Percentiles rank a stretch among this genome's conserved stretches.
These are phyloP conservation scores for Candida caryicola DNA, from an alignment of 805 yeast species.

Conservation along the genomic window DNA sequence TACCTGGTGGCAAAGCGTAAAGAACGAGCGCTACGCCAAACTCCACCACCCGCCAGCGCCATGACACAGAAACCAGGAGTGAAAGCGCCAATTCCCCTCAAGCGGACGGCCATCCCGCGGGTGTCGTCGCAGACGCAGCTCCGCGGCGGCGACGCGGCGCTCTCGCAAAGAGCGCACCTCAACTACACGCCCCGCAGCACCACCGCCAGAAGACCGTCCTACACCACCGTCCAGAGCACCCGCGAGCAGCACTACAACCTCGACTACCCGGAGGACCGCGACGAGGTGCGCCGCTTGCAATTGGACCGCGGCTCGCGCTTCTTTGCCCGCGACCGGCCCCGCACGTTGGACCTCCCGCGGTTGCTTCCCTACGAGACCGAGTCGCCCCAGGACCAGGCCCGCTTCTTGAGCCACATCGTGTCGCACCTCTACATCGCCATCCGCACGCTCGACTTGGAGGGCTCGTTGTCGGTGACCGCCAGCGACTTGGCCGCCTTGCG, in stretches of 20 bases:
- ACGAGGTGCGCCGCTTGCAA: slow-evolving; percentile 23
- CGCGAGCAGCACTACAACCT: slow-evolving; percentile 40
- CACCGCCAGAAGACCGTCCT: slow-evolving; percentile 18
- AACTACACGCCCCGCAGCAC: not conserved
- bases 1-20: too few species aligned
- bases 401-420: slow-evolving; percentile 75
- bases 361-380: slow-evolving; percentile 77
- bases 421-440: slow-evolving; percentile 77
- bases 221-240: slow-evolving; percentile 15
- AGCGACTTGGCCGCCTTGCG: slow-evolving; percentile 56
- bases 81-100: slow-evolving; percentile 21
- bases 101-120: slow-evolving; percentile 7
- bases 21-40: too few species aligned
- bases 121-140: slow-evolving; percentile 4
- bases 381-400: slow-evolving; percentile 61
- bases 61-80: slow-evolving; percentile 1
- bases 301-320: slow-evolving; percentile 38
- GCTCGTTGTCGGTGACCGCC: slow-evolving; percentile 62
- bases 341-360: slow-evolving; percentile 41
- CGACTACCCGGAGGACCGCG: slow-evolving; percentile 49
- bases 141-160: not conserved
- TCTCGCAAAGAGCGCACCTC: not conserved
- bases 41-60: not conserved
- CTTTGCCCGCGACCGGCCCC: slow-evolving; percentile 35
- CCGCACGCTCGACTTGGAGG: slow-evolving; percentile 69